These are phyloP conservation scores for Coemansia nantahalensis DNA, from an alignment of 192 early-diverging fungal genomes.

Conservation along the genomic window DNA sequence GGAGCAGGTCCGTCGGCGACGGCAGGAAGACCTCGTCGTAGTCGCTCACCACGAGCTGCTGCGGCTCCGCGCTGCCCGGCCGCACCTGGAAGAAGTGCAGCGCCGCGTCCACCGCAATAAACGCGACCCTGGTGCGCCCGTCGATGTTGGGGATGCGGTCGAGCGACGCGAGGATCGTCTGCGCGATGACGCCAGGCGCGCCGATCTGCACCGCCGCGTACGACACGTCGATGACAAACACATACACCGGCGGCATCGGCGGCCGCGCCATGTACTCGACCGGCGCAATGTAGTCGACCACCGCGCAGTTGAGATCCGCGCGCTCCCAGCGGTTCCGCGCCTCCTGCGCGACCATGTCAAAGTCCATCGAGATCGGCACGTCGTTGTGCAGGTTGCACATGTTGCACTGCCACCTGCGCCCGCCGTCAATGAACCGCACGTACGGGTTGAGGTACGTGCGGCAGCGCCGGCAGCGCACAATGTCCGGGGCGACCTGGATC, in stretches of 20 bases:
- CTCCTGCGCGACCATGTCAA: slow-evolving; percentile 71
- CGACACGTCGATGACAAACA: slow-evolving; percentile 95
- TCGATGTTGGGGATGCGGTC: slow-evolving; percentile 87
- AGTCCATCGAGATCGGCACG: slow-evolving; percentile 75
- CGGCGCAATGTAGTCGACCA: slow-evolving; percentile 94
- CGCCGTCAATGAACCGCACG: slow-evolving; percentile 93
- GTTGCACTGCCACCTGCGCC: slow-evolving; percentile 95
- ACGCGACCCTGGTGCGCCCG: slow-evolving; percentile 81
- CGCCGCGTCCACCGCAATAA: slow-evolving; percentile 85
- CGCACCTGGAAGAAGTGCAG: slow-evolving; percentile 92
- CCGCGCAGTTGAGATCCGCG: slow-evolving; percentile 83
- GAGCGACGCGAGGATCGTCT: slow-evolving; percentile 77
- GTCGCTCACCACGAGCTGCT: slow-evolving; percentile 93
- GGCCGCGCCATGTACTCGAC: slow-evolving; percentile 98
- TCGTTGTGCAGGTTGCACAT: slow-evolving; percentile 92
- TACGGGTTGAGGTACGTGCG: slow-evolving; percentile 97
- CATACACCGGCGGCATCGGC: slow-evolving; percentile 91
- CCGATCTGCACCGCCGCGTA: slow-evolving; percentile 84
- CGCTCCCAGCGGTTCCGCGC: slow-evolving; percentile 84
- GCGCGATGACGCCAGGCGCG: slow-evolving; percentile 74
- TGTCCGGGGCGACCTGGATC: slow-evolving; percentile 88
- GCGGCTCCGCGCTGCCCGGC: slow-evolving; percentile 70
- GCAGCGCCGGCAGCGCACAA: slow-evolving; percentile 93
- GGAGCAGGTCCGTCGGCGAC: slow-evolving; percentile 84
- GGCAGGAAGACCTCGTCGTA: slow-evolving; percentile 89